These are phyloP conservation scores for rapeseed (Brassica napus) DNA, from an alignment of 345 rosid species.

Conservation along the genomic window Da-Ae NC_063441.1:13566001-13566500, in stretches of 20 bases:
- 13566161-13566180: background rate
- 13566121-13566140: background rate
- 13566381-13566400: background rate
- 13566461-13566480: constrained; percentile 99
- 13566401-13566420: background rate
- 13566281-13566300: constrained; percentile 97
- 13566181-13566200: background rate
- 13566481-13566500: constrained; percentile 95
- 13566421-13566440: background rate
- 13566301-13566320: constrained; percentile 86
- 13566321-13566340: constrained; percentile 86
- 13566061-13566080: constrained; percentile 11
- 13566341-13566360: constrained; percentile 96
- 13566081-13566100: background rate
- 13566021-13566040: constrained; percentile 81
- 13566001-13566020: constrained; percentile 97
- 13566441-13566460: constrained; percentile 73
- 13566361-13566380: background rate
- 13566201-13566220: background rate
- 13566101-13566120: background rate
- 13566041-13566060: constrained; percentile 56
- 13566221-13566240: constrained; percentile 78
- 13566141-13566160: background rate
- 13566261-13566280: constrained; percentile 92
- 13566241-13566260: constrained; percentile 98